Conservation (phyloP, 1,139 yeast genomes). For the Kurtzmaniella quercitrusa region DNA sequence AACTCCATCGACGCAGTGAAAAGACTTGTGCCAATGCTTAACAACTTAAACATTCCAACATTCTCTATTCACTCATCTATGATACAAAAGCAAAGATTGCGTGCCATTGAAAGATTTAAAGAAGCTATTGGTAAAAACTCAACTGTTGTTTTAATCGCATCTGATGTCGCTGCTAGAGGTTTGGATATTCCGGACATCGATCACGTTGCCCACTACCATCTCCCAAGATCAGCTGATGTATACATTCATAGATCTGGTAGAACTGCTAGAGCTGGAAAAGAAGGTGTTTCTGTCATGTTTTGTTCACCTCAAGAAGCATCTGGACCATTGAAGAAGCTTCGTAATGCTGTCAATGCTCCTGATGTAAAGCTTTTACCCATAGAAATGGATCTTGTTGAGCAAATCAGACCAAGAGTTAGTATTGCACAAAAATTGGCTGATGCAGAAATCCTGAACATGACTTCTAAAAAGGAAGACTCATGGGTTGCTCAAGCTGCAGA, state of each 20-base stretch:
- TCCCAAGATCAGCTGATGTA: conserved; percentile 92
- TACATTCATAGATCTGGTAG: conserved; percentile 97
- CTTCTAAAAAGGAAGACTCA: conserved; percentile 64
- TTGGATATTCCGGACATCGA: conserved; percentile 87
- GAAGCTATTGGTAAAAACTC: conserved; percentile 46
- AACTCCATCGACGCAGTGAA: conserved; percentile 93
- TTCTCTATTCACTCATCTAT: conserved; percentile 89
- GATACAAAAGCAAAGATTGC: conserved; percentile 90
- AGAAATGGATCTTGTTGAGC: conserved; percentile 68
- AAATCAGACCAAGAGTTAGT: conserved; percentile 63
- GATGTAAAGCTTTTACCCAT: conserved; percentile 74
- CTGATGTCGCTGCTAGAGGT: conserved; percentile 99
- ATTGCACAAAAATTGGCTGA: conserved; percentile 76
- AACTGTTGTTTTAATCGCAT: conserved; percentile 78
- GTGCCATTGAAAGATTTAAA: conserved; percentile 74
- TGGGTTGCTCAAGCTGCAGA: conserved; percentile 93
- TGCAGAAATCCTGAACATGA: conserved; percentile 54
- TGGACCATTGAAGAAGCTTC: conserved; percentile 76
- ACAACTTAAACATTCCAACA: conserved; percentile 65
- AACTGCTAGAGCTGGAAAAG: conserved; percentile 93
- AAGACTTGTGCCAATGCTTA: conserved; percentile 72
- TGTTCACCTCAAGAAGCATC: conserved; percentile 93
- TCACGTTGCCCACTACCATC: conserved; percentile 93
- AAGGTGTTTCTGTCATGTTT: conserved; percentile 89
- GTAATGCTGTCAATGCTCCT: conserved; percentile 56